These are phyloP conservation scores for Pyrenophora tritici-repentis DNA, from an alignment of 2,329 filamentous ascomycete genomes.

Conservation along the genomic window DNA sequence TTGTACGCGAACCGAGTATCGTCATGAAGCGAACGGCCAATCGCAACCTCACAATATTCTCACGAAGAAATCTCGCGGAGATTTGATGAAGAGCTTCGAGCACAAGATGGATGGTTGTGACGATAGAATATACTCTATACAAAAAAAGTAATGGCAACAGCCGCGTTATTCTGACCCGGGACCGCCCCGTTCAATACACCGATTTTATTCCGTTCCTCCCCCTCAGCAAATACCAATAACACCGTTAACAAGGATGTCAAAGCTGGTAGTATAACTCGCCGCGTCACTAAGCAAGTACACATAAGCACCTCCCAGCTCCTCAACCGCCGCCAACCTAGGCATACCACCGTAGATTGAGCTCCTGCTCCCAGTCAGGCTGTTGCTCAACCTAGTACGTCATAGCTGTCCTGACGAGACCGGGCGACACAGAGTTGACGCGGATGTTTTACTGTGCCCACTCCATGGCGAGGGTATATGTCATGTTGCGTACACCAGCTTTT, in stretches of 20 bases:
- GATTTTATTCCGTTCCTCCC: neutral
- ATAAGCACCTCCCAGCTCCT: constrained; percentile 62
- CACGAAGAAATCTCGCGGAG: no score
- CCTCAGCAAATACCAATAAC: constrained; percentile 39
- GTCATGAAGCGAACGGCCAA: no score
- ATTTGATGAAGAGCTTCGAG: no score
- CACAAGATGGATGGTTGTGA: no score
- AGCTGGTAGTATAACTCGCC: constrained; percentile 57
- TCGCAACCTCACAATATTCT: no score
- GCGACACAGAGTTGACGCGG: constrained; percentile 47
- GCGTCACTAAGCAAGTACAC: constrained; percentile 62
- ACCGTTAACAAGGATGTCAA: constrained; percentile 55
- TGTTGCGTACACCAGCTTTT: constrained; percentile 53
- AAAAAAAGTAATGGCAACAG: no score
- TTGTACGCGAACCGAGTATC: no score
- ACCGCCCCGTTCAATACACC: neutral
- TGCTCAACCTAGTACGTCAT: constrained; percentile 55
- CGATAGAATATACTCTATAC: neutral
- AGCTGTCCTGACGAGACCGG: constrained; percentile 45
- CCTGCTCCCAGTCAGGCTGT: constrained; percentile 60
- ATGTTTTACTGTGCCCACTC: constrained; percentile 48
- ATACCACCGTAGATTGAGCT: constrained; percentile 64
- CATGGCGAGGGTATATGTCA: constrained; percentile 51
- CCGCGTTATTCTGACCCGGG: no score
- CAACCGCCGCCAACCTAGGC: constrained; percentile 58